Evolutionary conservation across 805 yeast genomes (phyloP).

Genomic region (Kregervanrija fluxuum): DNA sequence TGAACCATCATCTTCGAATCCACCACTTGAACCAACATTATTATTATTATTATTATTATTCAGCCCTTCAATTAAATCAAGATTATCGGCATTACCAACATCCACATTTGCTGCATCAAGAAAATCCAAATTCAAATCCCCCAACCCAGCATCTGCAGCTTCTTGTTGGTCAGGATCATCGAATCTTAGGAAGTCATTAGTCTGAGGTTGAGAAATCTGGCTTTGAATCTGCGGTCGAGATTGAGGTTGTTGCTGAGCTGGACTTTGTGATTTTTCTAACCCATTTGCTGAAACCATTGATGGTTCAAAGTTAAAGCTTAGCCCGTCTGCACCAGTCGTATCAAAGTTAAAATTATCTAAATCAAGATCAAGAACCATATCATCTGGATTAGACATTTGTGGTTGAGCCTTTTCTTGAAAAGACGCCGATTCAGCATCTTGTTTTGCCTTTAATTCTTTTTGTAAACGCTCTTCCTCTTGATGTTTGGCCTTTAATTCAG

Average conservation of each 20-base stretch:
- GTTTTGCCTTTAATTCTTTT: constrained; percentile 2
- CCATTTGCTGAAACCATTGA: not conserved
- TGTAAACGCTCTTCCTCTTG: constrained; percentile 4
- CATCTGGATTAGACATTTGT: constrained; percentile 12
- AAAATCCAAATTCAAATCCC: constrained; percentile 23
- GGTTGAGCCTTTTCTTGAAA: not conserved
- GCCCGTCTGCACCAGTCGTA: not conserved
- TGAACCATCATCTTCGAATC: constrained; percentile 7
- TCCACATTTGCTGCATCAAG: constrained; percentile 12
- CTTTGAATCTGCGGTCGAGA: constrained; percentile 5
- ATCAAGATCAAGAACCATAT: constrained; percentile 23
- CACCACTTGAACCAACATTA: not conserved
- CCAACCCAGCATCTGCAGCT: constrained; percentile 13
- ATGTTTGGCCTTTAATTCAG: constrained; percentile 1
- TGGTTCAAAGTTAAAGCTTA: not conserved
- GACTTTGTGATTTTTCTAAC: constrained; percentile 1
- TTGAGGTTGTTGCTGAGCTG: not conserved
- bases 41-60: constrained; percentile 1
- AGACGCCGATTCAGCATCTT: constrained; percentile 4
- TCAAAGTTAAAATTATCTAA: constrained; percentile 22
- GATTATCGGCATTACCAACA: constrained; percentile 2
- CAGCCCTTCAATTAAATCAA: constrained; percentile 13
- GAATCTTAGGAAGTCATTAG: constrained; percentile 1
- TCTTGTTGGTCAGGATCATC: constrained; percentile 2
- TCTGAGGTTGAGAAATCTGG: constrained; percentile 1